These are phyloP conservation scores for Panicum miliaceum DNA, from an alignment of 176 grass and related monocot species.

Conservation along the genomic window DNA sequence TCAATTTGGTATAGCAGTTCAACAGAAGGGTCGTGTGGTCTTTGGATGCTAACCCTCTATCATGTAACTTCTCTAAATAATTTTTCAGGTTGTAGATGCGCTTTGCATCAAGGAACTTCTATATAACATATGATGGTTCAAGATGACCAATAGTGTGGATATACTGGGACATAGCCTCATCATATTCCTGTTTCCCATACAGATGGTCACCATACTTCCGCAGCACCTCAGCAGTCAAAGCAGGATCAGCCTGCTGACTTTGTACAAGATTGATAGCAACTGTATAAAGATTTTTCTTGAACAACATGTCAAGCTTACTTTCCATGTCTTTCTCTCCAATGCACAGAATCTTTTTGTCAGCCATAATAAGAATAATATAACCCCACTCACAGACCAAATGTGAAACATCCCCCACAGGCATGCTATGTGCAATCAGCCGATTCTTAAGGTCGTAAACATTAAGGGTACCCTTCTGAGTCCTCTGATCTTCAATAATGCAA, in stretches of 20 bases:
- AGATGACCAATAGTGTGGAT: slow-evolving; percentile 96
- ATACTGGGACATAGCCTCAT: slow-evolving; percentile 96
- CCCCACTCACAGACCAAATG: slow-evolving; percentile 92
- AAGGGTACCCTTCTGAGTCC: slow-evolving; percentile 71
- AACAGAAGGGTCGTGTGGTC: slow-evolving; percentile 88
- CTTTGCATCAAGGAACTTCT: slow-evolving; percentile 98
- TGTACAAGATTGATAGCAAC: slow-evolving; percentile 94
- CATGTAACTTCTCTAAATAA: slow-evolving; percentile 97
- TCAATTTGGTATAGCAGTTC: slow-evolving; percentile 92
- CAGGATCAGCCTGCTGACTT: slow-evolving; percentile 94
- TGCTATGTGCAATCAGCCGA: slow-evolving; percentile 89
- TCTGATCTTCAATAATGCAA: slow-evolving; percentile 86
- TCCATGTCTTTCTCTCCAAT: slow-evolving; percentile 99
- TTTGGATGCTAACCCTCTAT: slow-evolving; percentile 81
- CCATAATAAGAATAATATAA: slow-evolving; percentile 88
- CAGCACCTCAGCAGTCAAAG: slow-evolving; percentile 91
- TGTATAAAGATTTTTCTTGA: slow-evolving; percentile 98
- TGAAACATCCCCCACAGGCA: slow-evolving; percentile 84
- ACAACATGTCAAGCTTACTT: slow-evolving; percentile 98
- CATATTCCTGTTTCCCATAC: slow-evolving; percentile 92
- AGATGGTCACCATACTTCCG: slow-evolving; percentile 96
- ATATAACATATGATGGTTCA: slow-evolving; percentile 97
- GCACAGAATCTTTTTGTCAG: slow-evolving; percentile 86
- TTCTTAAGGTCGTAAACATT: slow-evolving; percentile 97
- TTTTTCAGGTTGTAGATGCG: slow-evolving; percentile 93